Conservation (phyloP, 805 yeast species). For the Cephaloascus albidus region DNA sequence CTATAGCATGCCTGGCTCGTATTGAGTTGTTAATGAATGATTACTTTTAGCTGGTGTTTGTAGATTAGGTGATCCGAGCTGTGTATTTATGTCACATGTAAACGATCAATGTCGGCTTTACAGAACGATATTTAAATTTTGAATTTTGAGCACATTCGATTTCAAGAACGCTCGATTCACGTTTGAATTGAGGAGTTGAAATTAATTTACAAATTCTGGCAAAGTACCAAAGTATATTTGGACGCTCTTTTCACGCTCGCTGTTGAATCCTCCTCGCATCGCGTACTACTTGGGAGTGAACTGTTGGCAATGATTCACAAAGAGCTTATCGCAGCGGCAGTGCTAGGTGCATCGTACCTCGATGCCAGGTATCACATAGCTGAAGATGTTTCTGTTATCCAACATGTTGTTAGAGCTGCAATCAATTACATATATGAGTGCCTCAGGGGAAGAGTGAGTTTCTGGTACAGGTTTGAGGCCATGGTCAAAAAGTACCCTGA, state of each 20-base stretch:
- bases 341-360: constrained; percentile 32
- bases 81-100: too few relatives aligned
- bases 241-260: too few relatives aligned
- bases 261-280: too few relatives aligned
- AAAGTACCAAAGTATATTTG: background rate
- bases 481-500: constrained; percentile 41
- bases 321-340: constrained; percentile 20
- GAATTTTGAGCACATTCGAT: background rate
- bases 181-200: background rate
- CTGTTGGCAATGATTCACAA: background rate
- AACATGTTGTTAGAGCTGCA: constrained; percentile 29
- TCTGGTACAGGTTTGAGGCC: constrained; percentile 63
- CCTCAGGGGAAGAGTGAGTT: constrained; percentile 37
- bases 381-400: constrained; percentile 47
- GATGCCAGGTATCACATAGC: constrained; percentile 34
- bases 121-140: too few relatives aligned
- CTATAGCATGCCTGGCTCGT: background rate
- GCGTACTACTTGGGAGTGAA: background rate
- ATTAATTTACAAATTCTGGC: background rate
- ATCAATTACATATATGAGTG: constrained; percentile 28
- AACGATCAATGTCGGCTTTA: too few relatives aligned
- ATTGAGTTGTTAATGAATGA: too few relatives aligned
- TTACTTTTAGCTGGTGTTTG: too few relatives aligned
- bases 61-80: too few relatives aligned
- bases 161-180: background rate